Evolutionary conservation across 306 rosid species (phyloP).

Genomic region (Vicia villosa): DNA sequence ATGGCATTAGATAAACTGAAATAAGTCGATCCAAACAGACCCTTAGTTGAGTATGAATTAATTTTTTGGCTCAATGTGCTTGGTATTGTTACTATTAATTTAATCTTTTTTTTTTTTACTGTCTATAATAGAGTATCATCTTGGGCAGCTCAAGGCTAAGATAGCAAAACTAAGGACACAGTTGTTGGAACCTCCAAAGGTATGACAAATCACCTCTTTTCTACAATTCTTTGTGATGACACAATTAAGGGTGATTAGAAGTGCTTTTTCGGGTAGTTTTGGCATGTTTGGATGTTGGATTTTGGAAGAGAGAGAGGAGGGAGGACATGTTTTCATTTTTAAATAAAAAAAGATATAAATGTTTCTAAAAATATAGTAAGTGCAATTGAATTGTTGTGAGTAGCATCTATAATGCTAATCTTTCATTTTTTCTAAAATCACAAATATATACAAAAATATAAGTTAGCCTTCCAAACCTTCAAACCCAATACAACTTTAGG

Average conservation of each 20-base stretch:
- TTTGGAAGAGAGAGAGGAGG: no score
- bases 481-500: neutral
- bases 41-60: neutral
- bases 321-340: no score
- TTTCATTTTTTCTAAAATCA: no score
- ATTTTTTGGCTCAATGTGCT: neutral
- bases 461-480: no score
- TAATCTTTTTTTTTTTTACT: conserved; percentile 20
- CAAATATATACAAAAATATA: no score
- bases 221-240: neutral
- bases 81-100: conserved; percentile 8
- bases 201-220: conserved; percentile 19
- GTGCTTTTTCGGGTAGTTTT: neutral
- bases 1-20: no score
- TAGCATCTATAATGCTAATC: no score
- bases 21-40: no score
- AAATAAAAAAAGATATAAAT: no score
- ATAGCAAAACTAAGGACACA: conserved; percentile 96
- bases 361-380: no score
- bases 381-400: no score
- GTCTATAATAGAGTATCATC: conserved; percentile 79
- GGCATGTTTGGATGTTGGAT: no score
- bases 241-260: neutral
- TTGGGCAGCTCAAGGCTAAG: conserved; percentile 99
- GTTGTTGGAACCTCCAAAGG: conserved; percentile 97